Base-by-base conservation (phyloP, 2,329 filamentous ascomycete species). In the Stemphylium vesicarium region DNA sequence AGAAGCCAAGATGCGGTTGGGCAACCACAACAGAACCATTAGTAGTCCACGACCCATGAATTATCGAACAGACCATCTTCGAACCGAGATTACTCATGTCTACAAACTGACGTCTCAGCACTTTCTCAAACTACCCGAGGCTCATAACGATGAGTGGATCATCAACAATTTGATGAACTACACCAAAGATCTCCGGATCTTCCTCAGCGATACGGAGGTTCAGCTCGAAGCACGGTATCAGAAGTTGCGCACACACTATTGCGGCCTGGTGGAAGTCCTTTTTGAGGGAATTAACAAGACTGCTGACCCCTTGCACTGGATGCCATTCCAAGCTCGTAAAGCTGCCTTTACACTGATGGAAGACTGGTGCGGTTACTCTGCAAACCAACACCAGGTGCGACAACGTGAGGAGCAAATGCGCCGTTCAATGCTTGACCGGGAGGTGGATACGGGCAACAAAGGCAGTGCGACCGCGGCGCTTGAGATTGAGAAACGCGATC, bases 311-410 rank as follows among this genome's bases (percentile, higher is more conserved):
- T 88, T 91, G 4, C 85, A 92, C 29, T 99, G 95, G 94, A 95
- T 99, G 86, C 93, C 95, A 0, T 99, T 99, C 69, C 95, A 99
- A 73, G 91, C 93, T 11, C 84, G 96, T 36, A 96, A 97, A 72
- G 97, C 95, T 4, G 90, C 94, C 0, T 99, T 99, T 71, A 88
- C 93, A 0, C 79, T 99, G 42, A 98, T 99, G 93, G 95, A 99
- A 76, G 94, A 98, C 62, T 99, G 96, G 96, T 99, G 95, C 72
- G 95, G 95, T 2, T 97, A 96, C 73, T 96, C 93, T 7, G 92
- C 93, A 0, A 96, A 97, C 61, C 92, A 96, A 71, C 82, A 80
- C 12, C 90, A 96, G 61, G 90, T 96, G 36, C 85, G 88, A 4
- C 87, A 88, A 53, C 84, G 92, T 57, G 93, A 97, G 75, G 90